phyloP scores from a whole-genome alignment of 1,284 basidiomycete species.

The Veloboletus limbatus region DNA sequence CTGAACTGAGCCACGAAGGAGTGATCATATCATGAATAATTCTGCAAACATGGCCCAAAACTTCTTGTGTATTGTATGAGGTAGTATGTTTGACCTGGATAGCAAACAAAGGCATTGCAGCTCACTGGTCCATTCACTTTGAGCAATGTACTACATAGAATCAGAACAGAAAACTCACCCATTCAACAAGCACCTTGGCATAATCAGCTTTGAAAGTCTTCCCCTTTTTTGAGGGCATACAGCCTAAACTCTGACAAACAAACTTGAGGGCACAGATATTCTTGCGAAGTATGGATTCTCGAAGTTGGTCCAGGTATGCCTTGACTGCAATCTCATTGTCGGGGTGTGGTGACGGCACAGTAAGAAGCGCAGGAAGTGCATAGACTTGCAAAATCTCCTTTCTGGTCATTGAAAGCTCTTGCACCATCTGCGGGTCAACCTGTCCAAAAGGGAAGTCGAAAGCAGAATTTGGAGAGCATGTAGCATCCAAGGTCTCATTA shows the following conservation, averaged over 20 bases:
- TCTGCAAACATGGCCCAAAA: neutral
- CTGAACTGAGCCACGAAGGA: slow-evolving; percentile 32
- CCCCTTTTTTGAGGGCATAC: neutral
- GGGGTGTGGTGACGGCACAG: neutral
- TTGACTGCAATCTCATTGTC: neutral
- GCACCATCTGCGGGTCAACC: neutral
- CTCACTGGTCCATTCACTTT: neutral
- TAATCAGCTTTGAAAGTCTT: neutral
- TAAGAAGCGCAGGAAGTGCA: neutral
- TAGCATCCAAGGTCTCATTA: neutral
- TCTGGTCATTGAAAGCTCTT: neutral
- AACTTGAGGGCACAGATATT: neutral
- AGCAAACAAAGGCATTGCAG: neutral
- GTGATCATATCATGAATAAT: slow-evolving; percentile 27
- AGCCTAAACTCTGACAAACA: neutral
- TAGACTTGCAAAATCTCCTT: neutral
- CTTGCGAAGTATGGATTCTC: neutral
- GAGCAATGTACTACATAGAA: neutral
- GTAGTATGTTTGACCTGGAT: no score
- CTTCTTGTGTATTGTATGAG: neutral
- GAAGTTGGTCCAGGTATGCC: neutral
- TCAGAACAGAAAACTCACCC: neutral
- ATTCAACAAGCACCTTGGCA: neutral
- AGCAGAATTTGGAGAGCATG: neutral
- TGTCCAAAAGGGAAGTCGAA: neutral